Conservation (phyloP, 2,329 filamentous ascomycete species). For the Penicillium paneum region DNA sequence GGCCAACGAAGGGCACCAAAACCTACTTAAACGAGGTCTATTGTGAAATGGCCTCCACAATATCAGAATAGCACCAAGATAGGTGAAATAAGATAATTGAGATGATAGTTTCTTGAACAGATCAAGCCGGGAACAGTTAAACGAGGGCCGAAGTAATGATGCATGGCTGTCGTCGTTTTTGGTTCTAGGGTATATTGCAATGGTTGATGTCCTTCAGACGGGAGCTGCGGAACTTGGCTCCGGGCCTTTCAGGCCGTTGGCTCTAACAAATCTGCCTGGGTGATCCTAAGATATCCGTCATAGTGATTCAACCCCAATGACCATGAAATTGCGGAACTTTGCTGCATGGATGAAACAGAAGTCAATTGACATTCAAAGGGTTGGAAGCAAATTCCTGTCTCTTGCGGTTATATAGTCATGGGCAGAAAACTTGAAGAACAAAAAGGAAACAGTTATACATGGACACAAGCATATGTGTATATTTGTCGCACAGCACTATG, state of each 20-base stretch:
- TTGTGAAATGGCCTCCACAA: background rate
- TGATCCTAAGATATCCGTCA: slow-evolving; percentile 4
- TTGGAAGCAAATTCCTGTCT: background rate
- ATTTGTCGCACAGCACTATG: background rate
- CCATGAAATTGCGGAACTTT: slow-evolving; percentile 7
- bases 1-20: background rate
- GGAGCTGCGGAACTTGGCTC: slow-evolving; percentile 16
- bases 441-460: background rate
- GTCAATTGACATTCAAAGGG: background rate
- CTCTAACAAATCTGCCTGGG: background rate
- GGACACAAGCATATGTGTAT: background rate
- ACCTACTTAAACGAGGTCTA: background rate
- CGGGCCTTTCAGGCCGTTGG: slow-evolving; percentile 2
- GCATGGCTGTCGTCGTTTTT: slow-evolving; percentile 23
- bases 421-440: background rate
- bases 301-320: slow-evolving; percentile 15
- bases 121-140: background rate
- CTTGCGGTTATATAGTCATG: background rate
- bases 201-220: background rate
- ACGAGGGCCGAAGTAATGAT: slow-evolving; percentile 14
- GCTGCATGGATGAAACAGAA: background rate
- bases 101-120: background rate
- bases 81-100: background rate
- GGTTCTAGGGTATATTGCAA: background rate
- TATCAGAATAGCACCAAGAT: background rate